These are phyloP conservation scores for Tricholoma sp. DNA, from an alignment of 768 basidiomycete genomes.

Conservation along the genomic window DNA sequence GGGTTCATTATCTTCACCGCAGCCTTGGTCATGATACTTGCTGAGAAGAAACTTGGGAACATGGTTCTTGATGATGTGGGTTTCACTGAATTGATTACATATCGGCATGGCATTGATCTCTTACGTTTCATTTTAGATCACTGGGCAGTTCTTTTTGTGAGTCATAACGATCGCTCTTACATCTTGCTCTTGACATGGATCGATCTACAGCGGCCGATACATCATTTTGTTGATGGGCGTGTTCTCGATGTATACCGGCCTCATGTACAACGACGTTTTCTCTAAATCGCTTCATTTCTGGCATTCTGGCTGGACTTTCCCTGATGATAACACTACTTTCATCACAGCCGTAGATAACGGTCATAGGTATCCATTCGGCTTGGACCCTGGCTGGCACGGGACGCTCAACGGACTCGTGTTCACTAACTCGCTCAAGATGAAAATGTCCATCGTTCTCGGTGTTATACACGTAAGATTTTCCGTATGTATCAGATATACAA, in stretches of 20 bases:
- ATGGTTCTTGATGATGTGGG: constrained; percentile 69
- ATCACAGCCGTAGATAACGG: constrained; percentile 54
- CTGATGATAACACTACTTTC: constrained; percentile 39
- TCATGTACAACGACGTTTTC: constrained; percentile 99
- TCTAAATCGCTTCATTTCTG: constrained; percentile 87
- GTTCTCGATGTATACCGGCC: constrained; percentile 94
- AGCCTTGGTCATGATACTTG: constrained; percentile 79
- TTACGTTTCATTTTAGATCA: constrained; percentile 45
- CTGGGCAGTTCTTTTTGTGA: constrained; percentile 89
- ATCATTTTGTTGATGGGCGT: constrained; percentile 98
- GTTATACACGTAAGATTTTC: constrained; percentile 79
- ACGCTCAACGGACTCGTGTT: constrained; percentile 90
- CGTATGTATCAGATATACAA: constrained; percentile 1
- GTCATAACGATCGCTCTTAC: constrained; percentile 26
- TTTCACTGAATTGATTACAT: constrained; percentile 4
- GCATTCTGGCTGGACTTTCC: constrained; percentile 84
- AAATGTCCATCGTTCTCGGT: constrained; percentile 95
- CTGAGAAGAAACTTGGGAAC: constrained; percentile 78
- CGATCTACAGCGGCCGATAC: constrained; percentile 77
- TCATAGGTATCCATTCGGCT: constrained; percentile 83
- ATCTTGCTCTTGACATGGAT: constrained; percentile 4
- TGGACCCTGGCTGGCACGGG: constrained; percentile 95
- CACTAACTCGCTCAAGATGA: constrained; percentile 99
- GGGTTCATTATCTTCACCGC: constrained; percentile 76
- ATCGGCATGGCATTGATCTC: not conserved